Evolutionary conservation across 805 yeast genomes (phyloP), one percentile per base, ranked within the genome.

Genomic region (Zygoascus bituminiphila): DNA sequence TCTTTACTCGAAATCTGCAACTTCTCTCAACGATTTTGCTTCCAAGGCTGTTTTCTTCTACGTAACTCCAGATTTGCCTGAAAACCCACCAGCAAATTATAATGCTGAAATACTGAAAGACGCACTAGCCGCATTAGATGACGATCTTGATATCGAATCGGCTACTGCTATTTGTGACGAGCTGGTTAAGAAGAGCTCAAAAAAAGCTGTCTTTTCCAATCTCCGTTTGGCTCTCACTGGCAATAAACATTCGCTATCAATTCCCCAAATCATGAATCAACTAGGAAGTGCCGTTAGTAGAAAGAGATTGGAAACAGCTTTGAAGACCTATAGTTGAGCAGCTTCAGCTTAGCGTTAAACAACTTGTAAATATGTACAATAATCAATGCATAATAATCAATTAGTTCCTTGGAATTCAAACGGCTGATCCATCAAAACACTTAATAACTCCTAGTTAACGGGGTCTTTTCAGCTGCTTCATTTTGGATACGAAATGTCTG

Each of bases 181-280:
- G 15, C 33, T 37, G 2, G 48, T 29, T 35, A 17, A 22, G 21
- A 26, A 47, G 15, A 41, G 33, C 39, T 29, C 54, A 17, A 57
- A 58, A 42, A 56, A 55, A 36, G 41, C 49, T 17, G 63, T 84
- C 1, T 84, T 77, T 59, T 78, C 77, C 55, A 57, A 79, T 0
- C 57, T 85, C 12, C 69, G 96, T 49, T 81, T 71, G 54, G 89
- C 89, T 0, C 61, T 88, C 21, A 73, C 86, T 12, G 94, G 86
- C 0, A 77, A 81, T 6, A 70, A 70, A 4, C 73, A 95, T 0
- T 96, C 96, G 0, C 67, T 82, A 24, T 78, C 79, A 15, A 67
- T 88, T 4, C 84, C 83, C 0, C 66, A 71, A 4, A 65, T 86
- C 26, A 60, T 82, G 17, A 71, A 72, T 0, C 59, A 84, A 7